phyloP scores from a whole-genome alignment of 2,329 filamentous ascomycete species.

The Fusarium goolgardi region DNA sequence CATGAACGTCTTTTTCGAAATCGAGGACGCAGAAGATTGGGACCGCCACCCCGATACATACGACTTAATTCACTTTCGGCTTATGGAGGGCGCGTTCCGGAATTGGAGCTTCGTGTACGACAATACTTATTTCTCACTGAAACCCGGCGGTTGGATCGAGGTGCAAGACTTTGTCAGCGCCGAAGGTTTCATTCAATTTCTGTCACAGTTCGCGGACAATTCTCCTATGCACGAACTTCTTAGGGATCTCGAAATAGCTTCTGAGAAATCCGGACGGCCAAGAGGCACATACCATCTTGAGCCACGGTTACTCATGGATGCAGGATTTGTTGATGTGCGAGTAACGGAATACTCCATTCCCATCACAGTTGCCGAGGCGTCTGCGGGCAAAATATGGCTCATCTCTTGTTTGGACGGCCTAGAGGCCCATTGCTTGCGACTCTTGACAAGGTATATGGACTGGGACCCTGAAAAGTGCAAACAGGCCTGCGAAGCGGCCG shows the following conservation, averaged over 20 bases:
- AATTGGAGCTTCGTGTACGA: conserved; percentile 67
- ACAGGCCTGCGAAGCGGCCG: conserved; percentile 59
- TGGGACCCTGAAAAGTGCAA: conserved; percentile 64
- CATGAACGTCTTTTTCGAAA: conserved; percentile 69
- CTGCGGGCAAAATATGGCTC: conserved; percentile 65
- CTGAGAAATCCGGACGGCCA: conserved; percentile 59
- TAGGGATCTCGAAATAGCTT: conserved; percentile 57
- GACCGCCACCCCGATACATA: conserved; percentile 63
- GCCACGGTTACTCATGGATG: conserved; percentile 57
- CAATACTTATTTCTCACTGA: conserved; percentile 64
- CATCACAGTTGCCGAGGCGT: conserved; percentile 58
- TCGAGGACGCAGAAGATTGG: conserved; percentile 71
- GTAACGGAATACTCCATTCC: conserved; percentile 62
- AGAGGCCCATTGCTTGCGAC: conserved; percentile 61
- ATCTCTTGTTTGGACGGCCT: conserved; percentile 63
- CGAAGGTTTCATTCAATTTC: conserved; percentile 51
- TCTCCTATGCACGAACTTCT: conserved; percentile 59
- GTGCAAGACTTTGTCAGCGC: conserved; percentile 64
- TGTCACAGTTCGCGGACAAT: conserved; percentile 55
- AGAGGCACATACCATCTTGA: conserved; percentile 60
- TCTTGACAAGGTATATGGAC: conserved; percentile 64
- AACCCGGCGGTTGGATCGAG: conserved; percentile 69
- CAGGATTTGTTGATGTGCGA: conserved; percentile 64
- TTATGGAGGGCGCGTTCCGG: conserved; percentile 66
- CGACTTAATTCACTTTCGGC: conserved; percentile 68